Evolutionary conservation across 306 rosid genomes (phyloP).

Genomic region (Prunus mira): DNA sequence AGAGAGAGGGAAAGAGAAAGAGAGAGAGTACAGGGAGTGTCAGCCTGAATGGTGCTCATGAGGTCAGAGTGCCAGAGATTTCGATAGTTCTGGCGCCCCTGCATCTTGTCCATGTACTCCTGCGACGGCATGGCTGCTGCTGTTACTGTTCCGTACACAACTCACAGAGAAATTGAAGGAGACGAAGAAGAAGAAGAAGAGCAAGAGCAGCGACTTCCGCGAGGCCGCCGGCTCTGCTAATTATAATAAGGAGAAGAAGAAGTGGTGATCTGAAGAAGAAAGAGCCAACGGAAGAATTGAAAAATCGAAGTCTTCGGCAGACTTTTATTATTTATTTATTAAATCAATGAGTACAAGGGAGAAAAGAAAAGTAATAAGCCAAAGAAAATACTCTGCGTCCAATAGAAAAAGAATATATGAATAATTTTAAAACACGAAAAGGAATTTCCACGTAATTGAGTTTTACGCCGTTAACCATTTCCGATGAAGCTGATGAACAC

Average conservation of each 20-base stretch:
- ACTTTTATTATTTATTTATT: not conserved
- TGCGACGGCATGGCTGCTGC: constrained; percentile 53
- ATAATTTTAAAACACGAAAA: too few relatives aligned
- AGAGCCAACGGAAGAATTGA: not conserved
- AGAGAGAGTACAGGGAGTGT: constrained; percentile 55
- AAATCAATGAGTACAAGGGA: not conserved
- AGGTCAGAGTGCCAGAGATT: constrained; percentile 87
- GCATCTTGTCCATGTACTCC: constrained; percentile 69
- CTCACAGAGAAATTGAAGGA: not conserved
- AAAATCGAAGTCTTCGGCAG: not conserved
- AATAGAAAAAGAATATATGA: too few relatives aligned
- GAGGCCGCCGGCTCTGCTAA: not conserved
- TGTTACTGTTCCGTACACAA: too few relatives aligned
- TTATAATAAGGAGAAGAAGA: not conserved
- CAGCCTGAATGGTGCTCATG: constrained; percentile 51
- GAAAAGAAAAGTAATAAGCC: too few relatives aligned
- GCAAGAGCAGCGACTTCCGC: not conserved
- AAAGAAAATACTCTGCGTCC: not conserved
- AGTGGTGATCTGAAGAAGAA: not conserved
- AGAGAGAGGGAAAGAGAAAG: not conserved
- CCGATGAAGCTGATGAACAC: not conserved
- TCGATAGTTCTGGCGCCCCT: constrained; percentile 70
- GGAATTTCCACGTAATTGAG: too few relatives aligned
- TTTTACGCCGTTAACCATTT: not conserved
- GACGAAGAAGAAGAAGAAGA: not conserved